Evolutionary conservation across 352 stramenopile genomes (phyloP), one percentile per base, ranked within the genome.

Genomic region (Phytophthora pseudosyringae): DNA sequence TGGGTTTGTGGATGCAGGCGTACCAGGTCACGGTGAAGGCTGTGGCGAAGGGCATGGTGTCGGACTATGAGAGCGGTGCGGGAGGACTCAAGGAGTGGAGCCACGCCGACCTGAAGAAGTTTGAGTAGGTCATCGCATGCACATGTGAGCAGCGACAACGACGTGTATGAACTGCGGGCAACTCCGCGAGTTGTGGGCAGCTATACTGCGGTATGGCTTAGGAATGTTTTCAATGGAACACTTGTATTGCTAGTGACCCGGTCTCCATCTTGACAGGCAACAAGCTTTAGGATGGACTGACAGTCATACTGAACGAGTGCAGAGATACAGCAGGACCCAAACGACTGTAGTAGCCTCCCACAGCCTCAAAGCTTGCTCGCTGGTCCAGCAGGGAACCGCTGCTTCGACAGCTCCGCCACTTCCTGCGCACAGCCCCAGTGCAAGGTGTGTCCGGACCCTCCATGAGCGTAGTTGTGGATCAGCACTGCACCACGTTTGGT

Each of bases 401-500:
- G 49, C 7, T 50, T 71, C 26, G 75, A 78, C 7, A 83, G 59
- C 3, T 39, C 52, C 45, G 76, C 74, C 18, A 89, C 83, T 16
- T 88, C 77, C 28, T 78, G 64, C 6, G 83, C 83, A 47, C 80
- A 91, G 0, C 83, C 80, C 78, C 80, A 88, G 43, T 91, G 83
- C 33, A 91, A 61, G 8, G 80, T 91, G 54, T 90, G 83, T 26
- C 83, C 83, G 25, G 78, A 90, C 29, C 83, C 83, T 4, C 53
- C 70, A 40, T 91, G 83, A 1, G 66, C 83, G 28, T 91, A 91
- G 71, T 90, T 91, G 75, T 91, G 80, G 69, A 91, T 80, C 33
- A 91, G 59, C 3, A 81, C 3, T 0, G 83, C 77, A 2, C 80
- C 77, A 33, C 44, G 38, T 2, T 38, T 57, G 3, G 69, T 82